These are phyloP conservation scores for Endocalyx cinctus DNA, from an alignment of 2,329 filamentous ascomycete species.

Conservation along the genomic window DNA sequence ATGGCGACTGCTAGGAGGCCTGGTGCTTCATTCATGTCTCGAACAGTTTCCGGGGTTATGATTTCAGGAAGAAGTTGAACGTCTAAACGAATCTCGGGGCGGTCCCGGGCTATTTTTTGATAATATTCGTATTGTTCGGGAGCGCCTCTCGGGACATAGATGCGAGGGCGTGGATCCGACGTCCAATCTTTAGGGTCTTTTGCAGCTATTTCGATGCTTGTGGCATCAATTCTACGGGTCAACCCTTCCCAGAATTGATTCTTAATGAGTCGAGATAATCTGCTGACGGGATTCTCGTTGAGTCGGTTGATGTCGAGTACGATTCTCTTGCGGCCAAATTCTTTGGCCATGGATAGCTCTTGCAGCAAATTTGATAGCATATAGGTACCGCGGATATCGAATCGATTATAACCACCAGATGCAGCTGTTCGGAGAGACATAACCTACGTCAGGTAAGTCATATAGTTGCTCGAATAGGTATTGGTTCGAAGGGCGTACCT, in stretches of 20 bases:
- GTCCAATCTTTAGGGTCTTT: constrained; percentile 96
- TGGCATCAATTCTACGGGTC: constrained; percentile 84
- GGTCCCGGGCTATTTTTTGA: constrained; percentile 67
- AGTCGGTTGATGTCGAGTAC: constrained; percentile 86
- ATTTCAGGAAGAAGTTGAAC: constrained; percentile 73
- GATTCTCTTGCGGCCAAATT: constrained; percentile 84
- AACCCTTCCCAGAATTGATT: constrained; percentile 91
- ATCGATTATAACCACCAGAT: constrained; percentile 80
- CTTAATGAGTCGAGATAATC: constrained; percentile 79
- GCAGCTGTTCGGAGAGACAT: constrained; percentile 78
- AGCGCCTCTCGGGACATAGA: constrained; percentile 81
- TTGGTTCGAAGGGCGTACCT: constrained; percentile 42
- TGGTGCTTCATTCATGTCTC: constrained; percentile 79
- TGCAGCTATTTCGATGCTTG: constrained; percentile 79
- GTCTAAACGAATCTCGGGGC: constrained; percentile 81
- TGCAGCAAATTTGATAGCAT: constrained; percentile 96
- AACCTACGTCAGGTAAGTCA: constrained; percentile 45
- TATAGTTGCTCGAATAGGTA: neutral
- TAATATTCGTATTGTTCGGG: constrained; percentile 92
- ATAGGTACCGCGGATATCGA: constrained; percentile 92
- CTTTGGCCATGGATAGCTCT: constrained; percentile 87
- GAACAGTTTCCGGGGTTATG: constrained; percentile 76
- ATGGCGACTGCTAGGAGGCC: constrained; percentile 88
- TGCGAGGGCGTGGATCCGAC: constrained; percentile 77
- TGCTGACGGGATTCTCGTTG: constrained; percentile 91